Evolutionary conservation across 306 rosid species (phyloP).

Genomic region (Pterocarpus macrocarpus): DNA sequence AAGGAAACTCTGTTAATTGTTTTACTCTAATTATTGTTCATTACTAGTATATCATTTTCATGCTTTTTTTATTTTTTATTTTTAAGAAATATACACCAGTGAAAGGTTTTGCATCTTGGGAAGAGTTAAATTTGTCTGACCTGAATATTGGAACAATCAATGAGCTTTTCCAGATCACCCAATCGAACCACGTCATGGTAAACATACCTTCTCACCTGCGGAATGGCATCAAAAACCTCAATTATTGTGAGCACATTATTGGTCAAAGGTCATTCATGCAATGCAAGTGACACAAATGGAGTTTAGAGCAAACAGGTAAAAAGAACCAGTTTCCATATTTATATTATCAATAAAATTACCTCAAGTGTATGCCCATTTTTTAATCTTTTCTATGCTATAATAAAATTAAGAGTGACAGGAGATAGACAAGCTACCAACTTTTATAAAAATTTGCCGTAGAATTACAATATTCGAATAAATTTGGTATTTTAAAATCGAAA

Average conservation of each 20-base stretch:
- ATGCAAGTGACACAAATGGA: background rate
- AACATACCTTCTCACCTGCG: constrained; percentile 93
- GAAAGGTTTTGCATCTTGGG: too few species aligned
- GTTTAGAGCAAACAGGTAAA: constrained; percentile 20
- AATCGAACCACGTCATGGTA: constrained; percentile 93
- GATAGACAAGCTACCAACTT: too few species aligned
- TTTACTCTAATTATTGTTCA: background rate
- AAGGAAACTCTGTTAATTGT: too few species aligned
- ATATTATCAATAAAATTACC: background rate
- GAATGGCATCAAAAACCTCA: constrained; percentile 3
- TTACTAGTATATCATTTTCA: too few species aligned
- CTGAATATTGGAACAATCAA: constrained; percentile 89
- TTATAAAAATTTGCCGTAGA: background rate
- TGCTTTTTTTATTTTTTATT: too few species aligned
- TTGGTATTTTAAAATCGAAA: background rate
- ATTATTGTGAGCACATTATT: background rate
- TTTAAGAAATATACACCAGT: too few species aligned
- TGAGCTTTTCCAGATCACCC: constrained; percentile 90
- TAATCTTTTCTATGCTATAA: background rate
- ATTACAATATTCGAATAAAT: background rate
- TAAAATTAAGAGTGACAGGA: background rate
- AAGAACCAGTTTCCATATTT: constrained; percentile 34
- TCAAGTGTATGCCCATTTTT: background rate
- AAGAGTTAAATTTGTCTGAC: constrained; percentile 47
- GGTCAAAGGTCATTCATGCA: constrained; percentile 8